Evolutionary conservation across 2,329 filamentous ascomycete genomes (phyloP), one percentile per base, ranked within the genome.

Genomic region (Botrytis galanthina): DNA sequence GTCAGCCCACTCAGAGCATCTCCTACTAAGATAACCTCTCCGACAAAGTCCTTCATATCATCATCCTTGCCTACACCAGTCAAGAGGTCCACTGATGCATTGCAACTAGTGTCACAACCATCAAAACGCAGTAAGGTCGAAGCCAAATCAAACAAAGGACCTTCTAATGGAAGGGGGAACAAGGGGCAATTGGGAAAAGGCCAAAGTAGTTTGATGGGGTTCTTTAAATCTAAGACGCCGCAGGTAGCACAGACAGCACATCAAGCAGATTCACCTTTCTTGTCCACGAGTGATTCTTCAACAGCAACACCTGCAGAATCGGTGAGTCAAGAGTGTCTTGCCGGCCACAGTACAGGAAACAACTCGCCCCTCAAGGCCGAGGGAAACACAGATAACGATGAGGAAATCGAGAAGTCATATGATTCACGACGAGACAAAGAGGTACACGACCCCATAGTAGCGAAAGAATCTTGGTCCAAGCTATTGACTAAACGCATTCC

Each of bases 391-490:
- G 46, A 44, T 39, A 71, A 3, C n/a, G 59, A 59, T 44, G 71
- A 39, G 26, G 71, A 57, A 26, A 4, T 29, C 5, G 72, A 44
- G 46, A 75, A 73, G 32, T 35, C 60, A 20, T 75, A 76, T 63
- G 72, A 75, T 64, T 64, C 61, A 22, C 74, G 42, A 35, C 74
- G 78, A 16, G 76, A 78, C 54, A 74, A 77, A 51, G 73, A 82
- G 73, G 84, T 89, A 2, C 85, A 92, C 74, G 92, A 95, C 77
- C 91, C 92, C 0, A 89, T 94, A 68, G 86, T 88, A 75, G 88
- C 88, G 63, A 95, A 93, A 81, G 92, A 96, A 79, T 92, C 91
- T 35, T 98, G 96, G 96, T 91, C 90, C 7, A 94, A 92, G 80
- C 86, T 98, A 22, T 91, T 98, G 75, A 89, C 91, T 26, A 94